Percentiles rank a stretch among this genome's conserved stretches.
Evolutionary conservation across 2,329 filamentous ascomycete species (phyloP).

Genomic region (Colletotrichum navitas): DNA sequence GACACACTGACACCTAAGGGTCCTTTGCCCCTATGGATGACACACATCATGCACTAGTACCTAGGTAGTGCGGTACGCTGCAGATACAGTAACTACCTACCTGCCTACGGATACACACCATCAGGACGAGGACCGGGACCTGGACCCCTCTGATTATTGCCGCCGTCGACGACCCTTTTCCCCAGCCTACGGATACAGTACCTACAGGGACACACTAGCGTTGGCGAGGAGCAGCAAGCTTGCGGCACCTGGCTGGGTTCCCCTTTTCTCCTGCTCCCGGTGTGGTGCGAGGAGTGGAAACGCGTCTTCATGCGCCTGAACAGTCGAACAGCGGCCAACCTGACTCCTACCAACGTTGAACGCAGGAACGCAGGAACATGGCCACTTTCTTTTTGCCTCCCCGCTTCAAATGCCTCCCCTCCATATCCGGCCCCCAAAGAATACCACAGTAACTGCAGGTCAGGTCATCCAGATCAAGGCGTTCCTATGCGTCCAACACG

Average conservation of each 20-base stretch:
- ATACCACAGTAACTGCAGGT: neutral
- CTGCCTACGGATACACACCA: too few species aligned
- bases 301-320: slow-evolving; percentile 37
- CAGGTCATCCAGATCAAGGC: neutral
- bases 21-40: slow-evolving; percentile 4
- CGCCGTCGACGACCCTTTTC: slow-evolving; percentile 15
- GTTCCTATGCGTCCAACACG: neutral
- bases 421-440: neutral
- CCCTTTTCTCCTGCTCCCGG: slow-evolving; percentile 32
- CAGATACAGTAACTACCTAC: too few species aligned
- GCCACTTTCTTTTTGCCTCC: slow-evolving; percentile 13
- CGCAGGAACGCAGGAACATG: slow-evolving; percentile 9
- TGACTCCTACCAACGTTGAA: slow-evolving; percentile 10
- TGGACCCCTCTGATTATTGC: slow-evolving; percentile 28
- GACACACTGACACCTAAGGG: slow-evolving; percentile 4
- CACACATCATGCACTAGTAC: neutral
- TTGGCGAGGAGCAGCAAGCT: slow-evolving; percentile 32
- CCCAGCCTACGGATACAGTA: neutral
- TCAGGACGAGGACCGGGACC: slow-evolving; percentile 2
- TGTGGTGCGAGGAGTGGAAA: slow-evolving; percentile 28
- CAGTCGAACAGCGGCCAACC: slow-evolving; percentile 35
- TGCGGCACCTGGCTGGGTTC: slow-evolving; percentile 28
- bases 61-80: neutral
- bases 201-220: slow-evolving; percentile 17
- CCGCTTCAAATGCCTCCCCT: neutral